phyloP scores from a whole-genome alignment of 2,329 filamentous ascomycete species.

The Cordyceps militaris region DNA sequence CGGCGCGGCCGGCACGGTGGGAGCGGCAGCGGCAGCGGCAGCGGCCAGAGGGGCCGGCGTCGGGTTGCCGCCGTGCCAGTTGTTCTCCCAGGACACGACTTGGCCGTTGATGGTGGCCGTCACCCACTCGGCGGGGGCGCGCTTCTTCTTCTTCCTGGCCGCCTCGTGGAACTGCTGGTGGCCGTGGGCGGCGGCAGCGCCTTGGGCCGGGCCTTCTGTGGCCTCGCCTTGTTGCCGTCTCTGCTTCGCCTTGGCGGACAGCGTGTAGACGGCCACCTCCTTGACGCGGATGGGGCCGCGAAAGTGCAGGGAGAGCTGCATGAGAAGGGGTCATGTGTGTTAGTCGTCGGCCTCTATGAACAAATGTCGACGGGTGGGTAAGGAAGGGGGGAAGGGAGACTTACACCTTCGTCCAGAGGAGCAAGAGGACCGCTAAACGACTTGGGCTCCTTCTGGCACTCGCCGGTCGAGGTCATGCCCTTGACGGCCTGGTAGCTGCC shows the following conservation, averaged over 20 bases:
- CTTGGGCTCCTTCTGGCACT: constrained; percentile 46
- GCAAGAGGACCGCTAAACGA: constrained; percentile 54
- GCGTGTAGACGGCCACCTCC: constrained; percentile 62
- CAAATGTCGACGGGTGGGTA: neutral
- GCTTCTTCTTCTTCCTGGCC: constrained; percentile 37
- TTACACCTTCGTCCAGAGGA: constrained; percentile 64
- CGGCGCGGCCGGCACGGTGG: constrained; percentile 7
- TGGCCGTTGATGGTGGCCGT: constrained; percentile 53
- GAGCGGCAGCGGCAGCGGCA: constrained; percentile 16
- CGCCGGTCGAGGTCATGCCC: constrained; percentile 47
- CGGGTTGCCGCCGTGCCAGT: constrained; percentile 36
- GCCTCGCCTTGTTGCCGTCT: constrained; percentile 17
- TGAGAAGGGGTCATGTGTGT: neutral
- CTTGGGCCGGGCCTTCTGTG: constrained; percentile 16
- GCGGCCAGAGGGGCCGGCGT: constrained; percentile 7
- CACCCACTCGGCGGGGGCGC: constrained; percentile 45
- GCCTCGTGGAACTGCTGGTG: constrained; percentile 45
- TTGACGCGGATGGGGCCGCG: constrained; percentile 62
- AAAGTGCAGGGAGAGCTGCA: constrained; percentile 63
- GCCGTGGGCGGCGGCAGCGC: constrained; percentile 26
- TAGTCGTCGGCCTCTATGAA: neutral
- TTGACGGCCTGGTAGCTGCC: constrained; percentile 61
- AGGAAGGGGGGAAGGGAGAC: constrained; percentile 20
- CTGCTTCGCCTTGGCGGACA: constrained; percentile 29
- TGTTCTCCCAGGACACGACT: constrained; percentile 52